Base-by-base conservation (phyloP, 1,139 yeast species). In the Sugiyamaella neomexicana region DNA sequence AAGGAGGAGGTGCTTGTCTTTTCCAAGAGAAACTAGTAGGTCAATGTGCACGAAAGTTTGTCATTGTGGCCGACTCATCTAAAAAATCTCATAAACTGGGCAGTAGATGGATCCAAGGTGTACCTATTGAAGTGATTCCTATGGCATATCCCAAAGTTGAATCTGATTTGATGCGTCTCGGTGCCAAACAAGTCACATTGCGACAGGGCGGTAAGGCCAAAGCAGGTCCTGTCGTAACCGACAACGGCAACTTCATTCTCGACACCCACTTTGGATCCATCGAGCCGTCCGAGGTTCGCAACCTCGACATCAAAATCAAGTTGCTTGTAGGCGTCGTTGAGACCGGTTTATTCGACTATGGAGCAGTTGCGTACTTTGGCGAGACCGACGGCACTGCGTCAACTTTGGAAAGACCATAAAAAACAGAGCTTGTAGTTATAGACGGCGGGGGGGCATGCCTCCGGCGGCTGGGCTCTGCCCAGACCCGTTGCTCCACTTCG, bases 211-310 rank as follows among this genome's bases (percentile, higher is more conserved):
- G 89, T 15, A 75, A 84, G 54, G 90, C 95, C 38, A 95, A 95
- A 73, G 99, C 99, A 5, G 99, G 99, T 16, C 99, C 99, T 7
- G 86, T 90, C n/a, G 87, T 95, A 58, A 91, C 99, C 40, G 99
- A 95, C 71, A 95, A 95, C 74, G 90, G 91, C 71, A 93, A 91
- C 72, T 89, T 90, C 68, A 80, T 95, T 60, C 81, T 95, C 58
- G 99, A 95, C 72, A 96, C 97, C 31, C 91, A 90, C 69, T 93
- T 95, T 68, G 97, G 97, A 32, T 80, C 79, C 55, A 82, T 95
- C 53, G 83, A 86, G 62, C 86, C 91, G 3, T 69, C 65, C 20
- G 50, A 58, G 17, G 80, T 80, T 20, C 65, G 67, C 46, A 68
- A 68, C 29, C 78, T 91, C 63, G 91, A 90, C 70, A 58, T 67